These are phyloP conservation scores for Sporisorium scitamineum DNA, from an alignment of 1,284 basidiomycete species.

Conservation along the genomic window DNA sequence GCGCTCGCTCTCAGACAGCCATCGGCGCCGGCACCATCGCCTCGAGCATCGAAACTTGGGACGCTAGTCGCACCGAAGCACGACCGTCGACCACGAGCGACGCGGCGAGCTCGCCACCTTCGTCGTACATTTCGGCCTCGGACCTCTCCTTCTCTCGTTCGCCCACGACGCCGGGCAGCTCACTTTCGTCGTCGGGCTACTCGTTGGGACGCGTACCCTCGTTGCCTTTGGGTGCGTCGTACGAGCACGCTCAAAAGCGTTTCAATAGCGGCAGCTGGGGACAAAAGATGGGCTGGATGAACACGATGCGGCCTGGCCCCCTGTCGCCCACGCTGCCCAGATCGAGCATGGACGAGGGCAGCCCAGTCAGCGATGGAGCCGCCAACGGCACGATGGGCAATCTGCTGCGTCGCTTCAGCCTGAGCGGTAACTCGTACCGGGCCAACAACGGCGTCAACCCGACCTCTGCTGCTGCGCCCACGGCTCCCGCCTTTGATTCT, in stretches of 20 bases:
- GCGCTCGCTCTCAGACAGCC: slow-evolving; percentile 46
- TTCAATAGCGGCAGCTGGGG: slow-evolving; percentile 56
- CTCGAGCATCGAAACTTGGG: slow-evolving; percentile 27
- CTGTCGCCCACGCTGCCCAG: slow-evolving; percentile 40
- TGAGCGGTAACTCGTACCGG: slow-evolving; percentile 49
- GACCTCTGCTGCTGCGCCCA: slow-evolving; percentile 9
- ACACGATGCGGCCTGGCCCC: slow-evolving; percentile 40
- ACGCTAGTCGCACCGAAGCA: slow-evolving; percentile 16
- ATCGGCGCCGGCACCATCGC: slow-evolving; percentile 31
- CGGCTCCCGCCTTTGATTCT: slow-evolving; percentile 24
- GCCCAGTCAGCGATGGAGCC: slow-evolving; percentile 15
- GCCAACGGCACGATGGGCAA: slow-evolving; percentile 45
- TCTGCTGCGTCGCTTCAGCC: slow-evolving; percentile 54
- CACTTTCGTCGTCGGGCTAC: slow-evolving; percentile 40
- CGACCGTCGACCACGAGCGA: slow-evolving; percentile 16
- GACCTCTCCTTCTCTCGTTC: slow-evolving; percentile 44
- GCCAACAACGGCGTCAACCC: neutral
- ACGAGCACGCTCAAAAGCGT: slow-evolving; percentile 57
- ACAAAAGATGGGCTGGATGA: slow-evolving; percentile 51
- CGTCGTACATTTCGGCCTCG: slow-evolving; percentile 41
- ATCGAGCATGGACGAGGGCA: slow-evolving; percentile 42
- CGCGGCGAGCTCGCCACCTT: slow-evolving; percentile 27
- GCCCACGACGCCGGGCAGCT: slow-evolving; percentile 34
- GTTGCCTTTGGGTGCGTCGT: slow-evolving; percentile 45
- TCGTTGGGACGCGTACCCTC: slow-evolving; percentile 53